Base-by-base conservation (phyloP, 2,329 filamentous ascomycete genomes). In the Hansfordia pulvinata region DNA sequence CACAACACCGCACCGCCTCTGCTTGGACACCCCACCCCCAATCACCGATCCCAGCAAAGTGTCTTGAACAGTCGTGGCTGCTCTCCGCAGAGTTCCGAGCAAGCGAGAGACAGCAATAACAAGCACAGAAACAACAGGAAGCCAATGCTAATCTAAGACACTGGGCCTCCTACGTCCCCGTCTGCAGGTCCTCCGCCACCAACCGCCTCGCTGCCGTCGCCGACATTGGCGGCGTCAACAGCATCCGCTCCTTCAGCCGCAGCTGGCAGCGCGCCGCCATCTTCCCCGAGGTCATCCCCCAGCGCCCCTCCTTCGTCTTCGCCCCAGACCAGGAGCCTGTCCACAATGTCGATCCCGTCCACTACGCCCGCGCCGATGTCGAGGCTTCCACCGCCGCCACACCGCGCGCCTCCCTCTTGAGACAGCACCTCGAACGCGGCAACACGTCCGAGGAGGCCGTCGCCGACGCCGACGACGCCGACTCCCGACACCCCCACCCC, bases 251-350 rank as follows among this genome's bases (percentile, higher is more conserved):
- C 43, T 96, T 96, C 48, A 82, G 86, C 23, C 72, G 80, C 33
- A 93, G 83, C 41, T 93, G 85, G 80, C 83, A 88, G 53, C 76
- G 88, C 48, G 88, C 88, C 19, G 84, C 85, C 15, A 77, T 69
- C 30, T 96, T 96, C 52, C 69, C 74, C 36, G 86, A 94, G 50
- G 82, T 93, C 39, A 76, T 90, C 18, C 83, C 84, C 5, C 76
- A 81, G 29, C 71, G 76, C 10, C 74, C 76, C 10, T 77, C 81
- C 18, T 84, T 93, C 46, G 62, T 82, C 28, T 67, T 74, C 35
- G 64, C 65, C 3, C 60, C 69, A 21, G 69, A 73, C 22, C 64
- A 69, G 32, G 54, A 55, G 18, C 56, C 57, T 12, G 44, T 56
- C n/a, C 47, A 46, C 28, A 37, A 41, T 11, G 46, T 44, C 25